Conservation (phyloP, 106 monocot genomes). For the Dendrobium huoshanense region DNA sequence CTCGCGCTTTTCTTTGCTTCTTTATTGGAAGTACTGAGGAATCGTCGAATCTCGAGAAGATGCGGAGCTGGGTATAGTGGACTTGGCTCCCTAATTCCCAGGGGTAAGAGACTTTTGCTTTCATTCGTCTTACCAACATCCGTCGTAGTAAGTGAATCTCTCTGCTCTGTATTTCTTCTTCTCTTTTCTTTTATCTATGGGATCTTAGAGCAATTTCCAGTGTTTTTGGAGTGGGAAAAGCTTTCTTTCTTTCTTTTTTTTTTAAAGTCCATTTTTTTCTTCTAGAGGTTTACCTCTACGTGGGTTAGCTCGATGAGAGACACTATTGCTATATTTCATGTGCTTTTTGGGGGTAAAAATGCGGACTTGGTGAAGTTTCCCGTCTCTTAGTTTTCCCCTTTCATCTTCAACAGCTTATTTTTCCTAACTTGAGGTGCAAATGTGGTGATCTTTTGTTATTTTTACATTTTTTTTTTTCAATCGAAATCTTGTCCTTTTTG, state of each 20-base stretch:
- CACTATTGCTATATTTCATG: constrained; percentile 1
- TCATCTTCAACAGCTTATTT: constrained; percentile 3
- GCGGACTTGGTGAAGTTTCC: constrained; percentile 13
- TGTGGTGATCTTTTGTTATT: constrained; percentile 1
- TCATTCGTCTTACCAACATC: neutral
- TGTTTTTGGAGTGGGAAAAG: constrained; percentile 6
- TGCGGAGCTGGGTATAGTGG: neutral
- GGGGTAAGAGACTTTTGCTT: constrained; percentile 9
- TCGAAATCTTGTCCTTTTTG: neutral
- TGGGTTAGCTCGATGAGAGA: constrained; percentile 4
- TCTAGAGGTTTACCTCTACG: neutral
- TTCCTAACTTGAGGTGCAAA: neutral
- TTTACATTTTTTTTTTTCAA: neutral
- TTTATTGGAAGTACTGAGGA: constrained; percentile 10
- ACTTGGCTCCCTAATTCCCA: constrained; percentile 1
- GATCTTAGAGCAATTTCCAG: neutral
- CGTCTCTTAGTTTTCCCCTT: constrained; percentile 10
- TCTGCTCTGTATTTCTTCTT: neutral
- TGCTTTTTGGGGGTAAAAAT: constrained; percentile 4
- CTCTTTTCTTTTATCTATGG: neutral
- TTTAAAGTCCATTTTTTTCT: neutral
- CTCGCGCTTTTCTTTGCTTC: constrained; percentile 3
- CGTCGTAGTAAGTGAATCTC: neutral
- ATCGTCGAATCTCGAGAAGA: constrained; percentile 22
- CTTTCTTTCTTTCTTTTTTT: constrained; percentile 2